Base-by-base conservation (phyloP, 208 protist genomes). In the Leishmania tarentolae region DNA sequence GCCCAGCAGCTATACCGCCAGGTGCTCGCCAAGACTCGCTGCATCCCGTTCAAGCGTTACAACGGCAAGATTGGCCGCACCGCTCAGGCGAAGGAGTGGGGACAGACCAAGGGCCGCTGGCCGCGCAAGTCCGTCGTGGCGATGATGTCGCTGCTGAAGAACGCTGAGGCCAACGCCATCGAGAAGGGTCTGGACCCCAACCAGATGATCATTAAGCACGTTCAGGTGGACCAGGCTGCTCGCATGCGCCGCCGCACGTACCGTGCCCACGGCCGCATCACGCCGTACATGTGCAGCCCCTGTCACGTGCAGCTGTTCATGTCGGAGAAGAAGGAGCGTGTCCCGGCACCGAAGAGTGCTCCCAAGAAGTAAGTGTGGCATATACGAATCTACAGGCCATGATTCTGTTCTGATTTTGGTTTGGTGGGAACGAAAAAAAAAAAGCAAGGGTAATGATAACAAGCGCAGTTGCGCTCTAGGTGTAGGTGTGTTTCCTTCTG, bases 221-320 rank as follows among this genome's bases (percentile, higher is more conserved):
- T 98, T 70, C 91, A 98, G 87, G 97, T 98, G 31, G 91, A 99
- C 77, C 78, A 96, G 86, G 98, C 97, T 69, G 82, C 90, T 74
- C 93, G 91, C 84, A 94, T 97, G 88, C 94, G 98, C 82, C 93
- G 98, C 87, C 93, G 97, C 86, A 98, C 97, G 61, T 99, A 98
- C 91, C 94, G 98, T 87, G 98, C 98, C 69, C 98, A 99, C 87
- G 98, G 98, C 76, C 94, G 97, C 86, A 99, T 99, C 81, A 90
- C 89, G 35, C 94, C 96, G 68, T 98, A 94, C 94, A 98, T 98
- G 96, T 96, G 94, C 93, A 96, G 89, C 89, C 92, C 93, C 31
- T 97, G 94, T 90, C 94, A 97, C 84, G 93, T 97, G 79, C 90
- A 97, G 86, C 89, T 97, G 56, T 97, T 96, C 88, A 96, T 96